Percentiles rank a stretch among this genome's conserved stretches.
phyloP scores from a whole-genome alignment of 2,329 filamentous ascomycete genomes.

The Clarireedia hainanense region DNA sequence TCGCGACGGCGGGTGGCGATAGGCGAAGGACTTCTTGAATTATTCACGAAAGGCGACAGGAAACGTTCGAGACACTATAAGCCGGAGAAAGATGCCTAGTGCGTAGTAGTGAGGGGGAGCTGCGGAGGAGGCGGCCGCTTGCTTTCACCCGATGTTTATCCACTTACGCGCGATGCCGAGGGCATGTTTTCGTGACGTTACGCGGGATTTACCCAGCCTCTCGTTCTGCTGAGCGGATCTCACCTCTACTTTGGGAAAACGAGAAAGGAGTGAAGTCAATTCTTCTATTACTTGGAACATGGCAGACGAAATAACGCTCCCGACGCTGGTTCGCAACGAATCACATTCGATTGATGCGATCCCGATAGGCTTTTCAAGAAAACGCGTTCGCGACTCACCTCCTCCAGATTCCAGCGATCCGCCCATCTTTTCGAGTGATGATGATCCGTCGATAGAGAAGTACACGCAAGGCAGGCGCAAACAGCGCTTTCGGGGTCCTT shows the following conservation, averaged over 20 bases:
- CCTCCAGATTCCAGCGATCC: slow-evolving; percentile 56
- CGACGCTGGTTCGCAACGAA: slow-evolving; percentile 7
- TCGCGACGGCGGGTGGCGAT: too few species aligned
- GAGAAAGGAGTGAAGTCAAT: neutral
- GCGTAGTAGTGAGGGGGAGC: neutral
- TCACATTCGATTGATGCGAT: neutral
- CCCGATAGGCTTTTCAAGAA: slow-evolving; percentile 20
- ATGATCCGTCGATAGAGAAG: slow-evolving; percentile 59
- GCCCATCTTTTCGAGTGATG: slow-evolving; percentile 63
- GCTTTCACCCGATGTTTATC: too few species aligned
- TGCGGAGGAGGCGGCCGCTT: neutral
- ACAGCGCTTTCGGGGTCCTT: slow-evolving; percentile 56
- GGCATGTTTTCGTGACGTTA: neutral
- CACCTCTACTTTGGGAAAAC: neutral
- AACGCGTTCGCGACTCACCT: slow-evolving; percentile 32
- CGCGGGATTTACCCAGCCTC: neutral
- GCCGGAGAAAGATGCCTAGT: too few species aligned
- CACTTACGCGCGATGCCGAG: neutral
- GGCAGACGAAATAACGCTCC: slow-evolving; percentile 19
- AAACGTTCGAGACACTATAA: too few species aligned
- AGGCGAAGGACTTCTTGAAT: too few species aligned
- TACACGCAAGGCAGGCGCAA: slow-evolving; percentile 53
- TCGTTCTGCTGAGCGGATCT: neutral
- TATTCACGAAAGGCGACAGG: too few species aligned
- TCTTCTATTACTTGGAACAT: slow-evolving; percentile 1